phyloP scores from a whole-genome alignment of 2,329 filamentous ascomycete genomes.

The Botrytis fabae region DNA sequence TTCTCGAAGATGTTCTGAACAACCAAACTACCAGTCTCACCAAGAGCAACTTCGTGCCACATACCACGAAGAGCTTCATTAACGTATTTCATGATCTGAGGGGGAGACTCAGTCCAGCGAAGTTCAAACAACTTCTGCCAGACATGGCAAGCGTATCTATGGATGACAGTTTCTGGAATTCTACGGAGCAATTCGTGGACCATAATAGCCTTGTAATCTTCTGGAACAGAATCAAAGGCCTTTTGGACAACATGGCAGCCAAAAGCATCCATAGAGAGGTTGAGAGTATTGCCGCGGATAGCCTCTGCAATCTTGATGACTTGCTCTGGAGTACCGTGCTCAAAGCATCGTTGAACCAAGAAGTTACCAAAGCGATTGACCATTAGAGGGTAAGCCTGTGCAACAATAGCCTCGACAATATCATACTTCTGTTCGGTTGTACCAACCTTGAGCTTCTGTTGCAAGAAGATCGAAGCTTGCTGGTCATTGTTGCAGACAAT shows the following conservation, averaged over 20 bases:
- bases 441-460: constrained; percentile 97
- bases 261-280: constrained; percentile 96
- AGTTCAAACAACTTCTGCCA: constrained; percentile 99
- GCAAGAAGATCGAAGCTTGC: constrained; percentile 96
- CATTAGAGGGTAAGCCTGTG: constrained; percentile 94
- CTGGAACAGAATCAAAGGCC: constrained; percentile 95
- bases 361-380: constrained; percentile 99
- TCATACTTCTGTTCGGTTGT: constrained; percentile 95
- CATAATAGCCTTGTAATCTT: constrained; percentile 98
- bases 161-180: constrained; percentile 96
- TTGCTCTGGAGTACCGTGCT: constrained; percentile 93
- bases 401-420: constrained; percentile 94
- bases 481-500: constrained; percentile 99
- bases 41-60: constrained; percentile 98
- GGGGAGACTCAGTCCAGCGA: constrained; percentile 90
- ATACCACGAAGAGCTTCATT: constrained; percentile 93
- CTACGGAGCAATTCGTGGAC: constrained; percentile 94
- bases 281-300: constrained; percentile 91
- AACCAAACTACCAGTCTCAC: constrained; percentile 95
- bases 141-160: constrained; percentile 97
- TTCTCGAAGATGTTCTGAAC: constrained; percentile 99
- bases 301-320: constrained; percentile 91
- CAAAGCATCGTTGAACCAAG: constrained; percentile 96
- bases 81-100: constrained; percentile 98
- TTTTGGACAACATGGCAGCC: constrained; percentile 98